A percentile compares a stretch with the other conserved stretches of the same genome.
These are phyloP conservation scores for Epichloe brachyelytri DNA, from an alignment of 2,329 filamentous ascomycete species.

Conservation along the genomic window DNA sequence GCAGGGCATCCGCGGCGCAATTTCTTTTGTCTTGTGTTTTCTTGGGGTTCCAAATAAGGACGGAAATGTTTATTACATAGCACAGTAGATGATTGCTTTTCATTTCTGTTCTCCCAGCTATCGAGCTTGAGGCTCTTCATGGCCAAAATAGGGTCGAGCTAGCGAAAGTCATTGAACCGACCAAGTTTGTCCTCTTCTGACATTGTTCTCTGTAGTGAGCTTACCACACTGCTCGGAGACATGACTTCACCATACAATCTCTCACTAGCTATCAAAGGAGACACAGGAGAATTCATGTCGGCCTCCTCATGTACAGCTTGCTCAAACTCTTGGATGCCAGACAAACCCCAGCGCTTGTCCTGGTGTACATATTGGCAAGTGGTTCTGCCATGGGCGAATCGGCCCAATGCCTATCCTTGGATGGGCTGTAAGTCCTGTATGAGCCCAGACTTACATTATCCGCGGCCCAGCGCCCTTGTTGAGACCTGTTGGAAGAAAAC, in stretches of 20 bases:
- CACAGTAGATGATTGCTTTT: background rate
- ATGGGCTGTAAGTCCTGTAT: background rate
- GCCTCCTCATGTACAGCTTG: slow-evolving; percentile 2
- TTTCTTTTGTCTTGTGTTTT: background rate
- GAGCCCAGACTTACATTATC: background rate
- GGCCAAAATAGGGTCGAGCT: background rate
- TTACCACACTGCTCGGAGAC: slow-evolving; percentile 1
- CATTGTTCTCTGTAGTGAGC: background rate
- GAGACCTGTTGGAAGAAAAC: background rate
- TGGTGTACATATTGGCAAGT: background rate
- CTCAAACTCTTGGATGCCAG: background rate
- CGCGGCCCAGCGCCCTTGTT: background rate
- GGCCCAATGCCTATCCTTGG: background rate
- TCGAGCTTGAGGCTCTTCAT: background rate
- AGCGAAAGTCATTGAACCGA: background rate
- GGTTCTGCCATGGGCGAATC: background rate
- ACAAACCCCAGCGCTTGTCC: background rate
- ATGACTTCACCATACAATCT: slow-evolving; percentile 10
- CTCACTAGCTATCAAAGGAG: background rate
- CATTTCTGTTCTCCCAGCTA: no score
- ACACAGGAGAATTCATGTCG: slow-evolving; percentile 2
- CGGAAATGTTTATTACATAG: background rate
- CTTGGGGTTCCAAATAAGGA: background rate
- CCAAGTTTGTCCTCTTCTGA: slow-evolving; percentile 2
- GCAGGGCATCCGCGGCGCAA: background rate